phyloP scores from a whole-genome alignment of 2,329 filamentous ascomycete genomes.

The Aureobasidium namibiae region DNA sequence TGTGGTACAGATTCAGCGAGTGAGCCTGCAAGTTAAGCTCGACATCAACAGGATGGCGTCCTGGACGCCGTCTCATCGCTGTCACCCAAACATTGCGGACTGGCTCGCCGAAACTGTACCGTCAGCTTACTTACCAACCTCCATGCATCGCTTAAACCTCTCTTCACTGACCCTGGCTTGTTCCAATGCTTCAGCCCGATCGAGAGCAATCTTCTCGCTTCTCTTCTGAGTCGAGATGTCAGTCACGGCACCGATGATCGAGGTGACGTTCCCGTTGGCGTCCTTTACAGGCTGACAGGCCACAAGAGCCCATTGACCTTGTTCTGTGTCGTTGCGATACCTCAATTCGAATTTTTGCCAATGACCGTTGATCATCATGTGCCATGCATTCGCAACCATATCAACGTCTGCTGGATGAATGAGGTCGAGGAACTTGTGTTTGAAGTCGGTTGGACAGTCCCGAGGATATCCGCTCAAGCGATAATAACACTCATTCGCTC shows the following conservation, averaged over 20 bases:
- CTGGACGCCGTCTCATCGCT: too few relatives aligned
- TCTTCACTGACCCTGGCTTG: constrained; percentile 30
- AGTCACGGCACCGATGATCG: constrained; percentile 18
- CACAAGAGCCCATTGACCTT: background rate
- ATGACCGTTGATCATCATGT: background rate
- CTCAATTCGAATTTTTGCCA: background rate
- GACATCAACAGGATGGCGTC: too few relatives aligned
- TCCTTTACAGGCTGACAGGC: background rate
- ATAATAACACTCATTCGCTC: background rate
- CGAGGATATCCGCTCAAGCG: background rate
- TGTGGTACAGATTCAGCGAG: too few relatives aligned
- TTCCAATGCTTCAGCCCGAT: constrained; percentile 34
- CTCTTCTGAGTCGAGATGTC: constrained; percentile 20
- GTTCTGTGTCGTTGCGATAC: background rate
- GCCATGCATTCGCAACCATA: background rate
- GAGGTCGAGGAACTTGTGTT: constrained; percentile 5
- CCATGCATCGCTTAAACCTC: constrained; percentile 18
- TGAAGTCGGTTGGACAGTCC: background rate
- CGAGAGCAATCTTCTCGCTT: constrained; percentile 27
- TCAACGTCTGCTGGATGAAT: background rate
- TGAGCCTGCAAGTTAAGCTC: too few relatives aligned
- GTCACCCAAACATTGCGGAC: too few relatives aligned
- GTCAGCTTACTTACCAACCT: too few relatives aligned
- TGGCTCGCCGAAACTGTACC: too few relatives aligned
- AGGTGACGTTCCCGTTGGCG: constrained; percentile 5